A percentile compares a stretch with the other conserved stretches of the same genome.
Evolutionary conservation across 805 yeast species (phyloP).

Genomic region (Kregervanrija pseudodelftensis): DNA sequence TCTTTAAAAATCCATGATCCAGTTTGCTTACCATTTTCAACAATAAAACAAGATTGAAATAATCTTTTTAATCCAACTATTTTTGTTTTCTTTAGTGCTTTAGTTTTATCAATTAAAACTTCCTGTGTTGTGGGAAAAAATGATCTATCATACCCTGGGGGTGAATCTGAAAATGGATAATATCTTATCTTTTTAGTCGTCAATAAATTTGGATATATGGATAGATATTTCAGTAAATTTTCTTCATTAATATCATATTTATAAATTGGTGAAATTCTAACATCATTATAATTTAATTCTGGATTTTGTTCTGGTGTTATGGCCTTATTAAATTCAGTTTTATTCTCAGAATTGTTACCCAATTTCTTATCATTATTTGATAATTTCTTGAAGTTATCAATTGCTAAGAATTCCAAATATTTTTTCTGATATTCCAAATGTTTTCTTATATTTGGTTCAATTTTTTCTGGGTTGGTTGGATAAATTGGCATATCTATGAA

Average conservation of each 20-base stretch:
- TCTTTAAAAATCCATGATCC: conserved; percentile 41
- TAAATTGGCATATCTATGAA: conserved; percentile 13
- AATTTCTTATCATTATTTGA: conserved; percentile 8
- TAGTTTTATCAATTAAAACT: conserved; percentile 28
- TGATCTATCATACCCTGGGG: conserved; percentile 53
- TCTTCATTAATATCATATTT: conserved; percentile 21
- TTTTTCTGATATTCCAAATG: conserved; percentile 18
- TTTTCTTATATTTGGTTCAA: conserved; percentile 7
- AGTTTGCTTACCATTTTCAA: conserved; percentile 23
- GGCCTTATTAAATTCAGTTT: not conserved
- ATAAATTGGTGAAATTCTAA: conserved; percentile 19
- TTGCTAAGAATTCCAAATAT: conserved; percentile 15
- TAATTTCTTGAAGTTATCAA: conserved; percentile 19
- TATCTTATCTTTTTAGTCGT: conserved; percentile 20
- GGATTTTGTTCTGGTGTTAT: conserved; percentile 22
- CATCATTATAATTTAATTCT: conserved; percentile 16
- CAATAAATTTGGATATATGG: conserved; percentile 9
- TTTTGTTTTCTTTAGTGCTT: conserved; percentile 21
- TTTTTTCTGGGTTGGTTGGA: conserved; percentile 17
- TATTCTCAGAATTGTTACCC: not conserved
- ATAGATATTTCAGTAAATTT: conserved; percentile 10
- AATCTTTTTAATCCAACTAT: conserved; percentile 38
- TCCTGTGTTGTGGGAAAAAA: conserved; percentile 58
- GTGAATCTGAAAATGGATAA: conserved; percentile 30
- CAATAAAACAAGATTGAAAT: conserved; percentile 32